Percentiles rank a stretch among this genome's conserved stretches.
Conservation (phyloP, 805 yeast genomes). For the Ascoidea asiatica region DNA sequence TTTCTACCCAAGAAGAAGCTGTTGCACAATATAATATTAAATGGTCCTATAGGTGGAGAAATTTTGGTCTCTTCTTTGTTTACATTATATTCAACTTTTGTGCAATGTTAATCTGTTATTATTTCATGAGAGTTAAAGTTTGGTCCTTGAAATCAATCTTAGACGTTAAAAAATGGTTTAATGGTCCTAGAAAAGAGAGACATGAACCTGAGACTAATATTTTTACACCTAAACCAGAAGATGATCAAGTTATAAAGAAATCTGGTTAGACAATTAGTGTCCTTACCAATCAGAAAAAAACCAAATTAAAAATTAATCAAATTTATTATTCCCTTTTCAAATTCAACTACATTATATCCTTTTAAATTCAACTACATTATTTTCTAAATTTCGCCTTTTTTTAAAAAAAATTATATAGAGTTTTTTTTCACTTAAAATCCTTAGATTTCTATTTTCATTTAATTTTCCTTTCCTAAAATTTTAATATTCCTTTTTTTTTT, state of each 20-base stretch:
- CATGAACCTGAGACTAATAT: slow-evolving; percentile 33
- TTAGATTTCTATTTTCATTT: not conserved
- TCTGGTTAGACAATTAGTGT: too few relatives aligned
- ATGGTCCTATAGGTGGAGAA: slow-evolving; percentile 49
- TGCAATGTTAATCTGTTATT: slow-evolving; percentile 25
- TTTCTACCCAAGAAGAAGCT: slow-evolving; percentile 17
- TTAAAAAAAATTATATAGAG: not conserved
- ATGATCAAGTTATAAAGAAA: slow-evolving; percentile 20
- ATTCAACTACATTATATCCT: not conserved
- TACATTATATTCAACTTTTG: slow-evolving; percentile 25
- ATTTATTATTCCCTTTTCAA: not conserved
- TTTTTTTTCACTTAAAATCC: not conserved
- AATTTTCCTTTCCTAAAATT: not conserved
- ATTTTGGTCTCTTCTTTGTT: slow-evolving; percentile 41
- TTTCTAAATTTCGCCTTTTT: not conserved
- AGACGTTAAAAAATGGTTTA: slow-evolving; percentile 25
- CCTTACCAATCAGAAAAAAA: not conserved
- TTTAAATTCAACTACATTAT: not conserved
- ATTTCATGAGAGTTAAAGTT: slow-evolving; percentile 24
- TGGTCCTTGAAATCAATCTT: slow-evolving; percentile 20
- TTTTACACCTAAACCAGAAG: slow-evolving; percentile 25
- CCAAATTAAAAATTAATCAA: not conserved
- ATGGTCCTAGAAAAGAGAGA: slow-evolving; percentile 29
- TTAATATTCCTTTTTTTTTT: not conserved
- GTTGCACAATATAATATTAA: slow-evolving; percentile 22